These are phyloP conservation scores for Rhododendron williamsianum DNA, from an alignment of 148 eudicot genomes.

Conservation along the genomic window DNA sequence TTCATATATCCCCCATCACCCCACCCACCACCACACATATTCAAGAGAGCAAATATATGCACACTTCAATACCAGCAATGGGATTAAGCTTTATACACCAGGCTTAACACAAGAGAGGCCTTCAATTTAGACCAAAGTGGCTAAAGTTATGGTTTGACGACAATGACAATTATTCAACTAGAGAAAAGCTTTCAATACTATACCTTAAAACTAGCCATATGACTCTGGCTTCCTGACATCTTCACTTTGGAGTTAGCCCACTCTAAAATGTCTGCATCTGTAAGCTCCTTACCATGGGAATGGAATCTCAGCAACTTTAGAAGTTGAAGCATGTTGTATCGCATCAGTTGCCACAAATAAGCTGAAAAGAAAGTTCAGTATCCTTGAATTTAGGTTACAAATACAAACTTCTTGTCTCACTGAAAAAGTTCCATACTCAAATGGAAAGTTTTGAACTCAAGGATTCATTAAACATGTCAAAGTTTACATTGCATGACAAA, in stretches of 20 bases:
- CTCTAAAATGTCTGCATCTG: constrained; percentile 79
- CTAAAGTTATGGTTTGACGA: neutral
- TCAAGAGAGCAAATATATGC: neutral
- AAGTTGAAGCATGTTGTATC: constrained; percentile 93
- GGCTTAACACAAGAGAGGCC: neutral
- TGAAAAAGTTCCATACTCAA: neutral
- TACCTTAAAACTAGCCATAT: constrained; percentile 92
- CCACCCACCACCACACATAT: too few species aligned
- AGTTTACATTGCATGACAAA: neutral
- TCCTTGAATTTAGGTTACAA: neutral
- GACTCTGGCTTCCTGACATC: constrained; percentile 60
- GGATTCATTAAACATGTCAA: neutral
- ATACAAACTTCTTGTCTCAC: neutral
- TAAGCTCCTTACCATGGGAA: constrained; percentile 91
- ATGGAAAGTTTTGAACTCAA: neutral
- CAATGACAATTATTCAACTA: neutral
- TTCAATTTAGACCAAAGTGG: neutral
- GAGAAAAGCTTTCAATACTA: neutral
- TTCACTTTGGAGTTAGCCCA: constrained; percentile 88
- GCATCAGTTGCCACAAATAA: constrained; percentile 96
- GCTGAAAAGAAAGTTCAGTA: constrained; percentile 50
- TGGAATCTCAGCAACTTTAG: constrained; percentile 77
- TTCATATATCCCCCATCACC: neutral
- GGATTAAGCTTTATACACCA: neutral
- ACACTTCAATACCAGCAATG: neutral